These are phyloP conservation scores for Paecilomyces variotii DNA, from an alignment of 2,329 filamentous ascomycete species.

Conservation along the genomic window DNA sequence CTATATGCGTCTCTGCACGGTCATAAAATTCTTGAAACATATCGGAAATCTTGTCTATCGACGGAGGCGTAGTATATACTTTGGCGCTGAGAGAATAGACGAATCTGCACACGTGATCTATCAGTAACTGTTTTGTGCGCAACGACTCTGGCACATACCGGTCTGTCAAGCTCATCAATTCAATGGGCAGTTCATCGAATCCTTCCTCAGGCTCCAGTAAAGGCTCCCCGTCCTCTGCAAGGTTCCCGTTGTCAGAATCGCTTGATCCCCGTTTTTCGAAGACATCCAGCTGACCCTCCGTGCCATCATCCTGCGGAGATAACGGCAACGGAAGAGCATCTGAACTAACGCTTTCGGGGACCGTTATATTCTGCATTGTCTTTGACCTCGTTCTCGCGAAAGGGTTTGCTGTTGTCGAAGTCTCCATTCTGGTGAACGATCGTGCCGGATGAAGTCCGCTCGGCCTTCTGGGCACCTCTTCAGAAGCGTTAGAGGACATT, in stretches of 20 bases:
- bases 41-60: slow-evolving; percentile 71
- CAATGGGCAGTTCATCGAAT: slow-evolving; percentile 85
- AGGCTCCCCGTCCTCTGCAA: slow-evolving; percentile 22
- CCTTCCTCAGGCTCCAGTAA: slow-evolving; percentile 49
- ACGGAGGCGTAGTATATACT: slow-evolving; percentile 75
- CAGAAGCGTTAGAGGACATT: slow-evolving; percentile 19
- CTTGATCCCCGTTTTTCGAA: slow-evolving; percentile 37
- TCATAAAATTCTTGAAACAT: slow-evolving; percentile 93
- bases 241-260: slow-evolving; percentile 22
- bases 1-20: slow-evolving; percentile 70
- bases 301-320: slow-evolving; percentile 15
- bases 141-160: slow-evolving; percentile 45
- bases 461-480: slow-evolving; percentile 16
- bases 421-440: slow-evolving; percentile 28
- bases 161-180: slow-evolving; percentile 83
- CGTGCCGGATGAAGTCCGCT: slow-evolving; percentile 17
- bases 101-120: slow-evolving; percentile 51
- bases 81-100: slow-evolving; percentile 83
- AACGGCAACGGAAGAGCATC: slow-evolving; percentile 16
- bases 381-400: slow-evolving; percentile 17
- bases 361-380: slow-evolving; percentile 16
- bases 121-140: not conserved
- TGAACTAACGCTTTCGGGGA: slow-evolving; percentile 16
- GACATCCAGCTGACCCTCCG: slow-evolving; percentile 25
- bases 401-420: slow-evolving; percentile 11